A percentile compares a stretch with the other conserved stretches of the same genome.
These are phyloP conservation scores for Flaveria trinervia DNA, from an alignment of 129 eudicot species.

Conservation along the genomic window DNA sequence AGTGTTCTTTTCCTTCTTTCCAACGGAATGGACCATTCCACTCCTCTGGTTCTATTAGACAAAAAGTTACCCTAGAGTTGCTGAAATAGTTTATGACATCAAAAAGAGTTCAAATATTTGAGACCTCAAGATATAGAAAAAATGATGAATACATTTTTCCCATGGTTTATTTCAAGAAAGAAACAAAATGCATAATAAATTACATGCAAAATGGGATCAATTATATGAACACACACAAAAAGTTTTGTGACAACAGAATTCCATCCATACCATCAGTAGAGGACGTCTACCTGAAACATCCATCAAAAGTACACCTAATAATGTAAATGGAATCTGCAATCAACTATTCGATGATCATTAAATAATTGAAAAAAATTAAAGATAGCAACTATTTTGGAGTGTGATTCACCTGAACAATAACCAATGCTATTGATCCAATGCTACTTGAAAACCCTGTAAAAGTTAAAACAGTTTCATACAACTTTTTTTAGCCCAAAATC, in stretches of 20 bases:
- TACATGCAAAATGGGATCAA: neutral
- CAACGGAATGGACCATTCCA: neutral
- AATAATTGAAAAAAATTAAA: neutral
- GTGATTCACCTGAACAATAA: constrained; percentile 66
- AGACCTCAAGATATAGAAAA: neutral
- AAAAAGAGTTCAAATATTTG: neutral
- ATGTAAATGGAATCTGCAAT: constrained; percentile 68
- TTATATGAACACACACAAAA: neutral
- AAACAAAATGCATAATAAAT: constrained; percentile 10
- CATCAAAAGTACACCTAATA: constrained; percentile 76
- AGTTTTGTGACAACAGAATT: constrained; percentile 7
- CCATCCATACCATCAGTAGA: constrained; percentile 60
- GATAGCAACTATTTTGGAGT: neutral
- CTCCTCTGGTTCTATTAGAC: neutral
- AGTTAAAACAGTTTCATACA: neutral
- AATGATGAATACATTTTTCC: neutral
- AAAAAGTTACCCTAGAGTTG: neutral
- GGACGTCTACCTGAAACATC: constrained; percentile 82
- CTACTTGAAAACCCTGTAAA: constrained; percentile 70
- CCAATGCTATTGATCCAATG: constrained; percentile 73
- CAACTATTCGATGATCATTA: constrained; percentile 6
- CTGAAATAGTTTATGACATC: neutral
- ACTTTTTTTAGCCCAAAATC: neutral
- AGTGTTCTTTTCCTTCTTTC: neutral
- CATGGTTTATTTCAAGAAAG: neutral